Evolutionary conservation across 2,329 filamentous ascomycete species (phyloP), one percentile per base, ranked within the genome.

Genomic region (Knufia fluminis): DNA sequence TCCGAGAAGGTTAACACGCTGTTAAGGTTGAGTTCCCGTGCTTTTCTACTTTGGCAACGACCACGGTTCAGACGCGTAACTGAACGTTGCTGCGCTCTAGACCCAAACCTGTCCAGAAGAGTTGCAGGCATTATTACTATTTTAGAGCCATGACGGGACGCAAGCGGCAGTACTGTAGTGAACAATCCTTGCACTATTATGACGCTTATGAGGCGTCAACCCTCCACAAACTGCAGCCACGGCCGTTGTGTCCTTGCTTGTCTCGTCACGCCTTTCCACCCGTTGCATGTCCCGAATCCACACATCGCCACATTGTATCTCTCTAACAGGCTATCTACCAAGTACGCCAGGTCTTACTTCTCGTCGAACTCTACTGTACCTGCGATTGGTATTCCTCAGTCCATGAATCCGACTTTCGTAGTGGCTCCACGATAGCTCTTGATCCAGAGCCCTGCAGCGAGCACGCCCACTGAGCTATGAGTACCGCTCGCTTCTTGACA

Each of bases 371-470:
- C 33, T 36, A 36, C 33, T 36, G 26, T 28, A 28, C 26, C 40
- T 26, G 40, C 40, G 40, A 24, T 26, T 26, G 33, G 33, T 14
- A 36, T 9, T 41, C 16, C 22, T 19, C 16, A 6, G 7, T 20
- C 10, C 38, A n/a, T 9, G 10, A 41, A 22, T 41, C 19, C 38
- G 24, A 16, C 8, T 43, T 33, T 20, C 20, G 26, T 48, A 48
- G 45, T 20, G 45, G 35, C 10, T 40, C 45, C 45, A 48, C 35
- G 35, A 16, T 12, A 3, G 4, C 31, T 26, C 44, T 38, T 19
- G 20, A 36, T 46, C 26, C 14, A 26, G 44, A 23, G 28, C 32
- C 23, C 33, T 40, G 33, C 45, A 48, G 45, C 19, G 24, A 16
- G 24, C 26, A 6, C 26, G 26, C 26, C 6, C 6, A 28, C n/a